Percentiles rank a stretch among this genome's conserved stretches.
These are phyloP conservation scores for Rhinocladiella similis DNA, from an alignment of 2,329 filamentous ascomycete genomes.

Conservation along the genomic window DNA sequence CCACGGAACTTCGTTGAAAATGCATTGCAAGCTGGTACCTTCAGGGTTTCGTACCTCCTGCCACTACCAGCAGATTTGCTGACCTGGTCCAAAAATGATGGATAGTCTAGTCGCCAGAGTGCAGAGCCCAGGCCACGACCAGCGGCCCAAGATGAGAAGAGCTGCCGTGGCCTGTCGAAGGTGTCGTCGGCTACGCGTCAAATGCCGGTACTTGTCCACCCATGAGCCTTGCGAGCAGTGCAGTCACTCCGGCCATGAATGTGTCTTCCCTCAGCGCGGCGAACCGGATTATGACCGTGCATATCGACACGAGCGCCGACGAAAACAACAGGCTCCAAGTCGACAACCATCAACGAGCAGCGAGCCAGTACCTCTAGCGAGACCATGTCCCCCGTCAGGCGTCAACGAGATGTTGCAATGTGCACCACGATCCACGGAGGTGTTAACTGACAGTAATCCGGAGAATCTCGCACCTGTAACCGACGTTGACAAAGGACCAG, in stretches of 20 bases:
- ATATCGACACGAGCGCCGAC: conserved; percentile 54
- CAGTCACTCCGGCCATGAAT: conserved; percentile 51
- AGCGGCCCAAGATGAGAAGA: conserved; percentile 25
- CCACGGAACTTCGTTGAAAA: too few relatives aligned
- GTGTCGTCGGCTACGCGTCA: conserved; percentile 59
- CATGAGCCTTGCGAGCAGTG: conserved; percentile 55
- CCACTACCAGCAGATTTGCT: not conserved
- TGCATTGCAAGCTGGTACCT: too few relatives aligned
- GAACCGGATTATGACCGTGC: conserved; percentile 57
- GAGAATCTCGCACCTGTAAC: too few relatives aligned
- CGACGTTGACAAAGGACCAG: too few relatives aligned
- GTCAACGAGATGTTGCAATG: too few relatives aligned
- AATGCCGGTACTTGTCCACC: conserved; percentile 54
- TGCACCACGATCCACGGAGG: too few relatives aligned
- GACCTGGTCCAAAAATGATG: not conserved
- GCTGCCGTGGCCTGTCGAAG: conserved; percentile 56
- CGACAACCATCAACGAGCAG: too few relatives aligned
- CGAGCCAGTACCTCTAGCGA: too few relatives aligned
- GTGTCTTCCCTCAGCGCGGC: conserved; percentile 55
- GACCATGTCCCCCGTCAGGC: too few relatives aligned
- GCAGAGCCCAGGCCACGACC: not conserved
- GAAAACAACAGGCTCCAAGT: conserved; percentile 24
- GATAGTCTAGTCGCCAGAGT: not conserved
- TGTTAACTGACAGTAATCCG: too few relatives aligned
- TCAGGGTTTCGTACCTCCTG: too few relatives aligned